Evolutionary conservation across 2,329 filamentous ascomycete species (phyloP).

Genomic region (Samsoniella hepiali): DNA sequence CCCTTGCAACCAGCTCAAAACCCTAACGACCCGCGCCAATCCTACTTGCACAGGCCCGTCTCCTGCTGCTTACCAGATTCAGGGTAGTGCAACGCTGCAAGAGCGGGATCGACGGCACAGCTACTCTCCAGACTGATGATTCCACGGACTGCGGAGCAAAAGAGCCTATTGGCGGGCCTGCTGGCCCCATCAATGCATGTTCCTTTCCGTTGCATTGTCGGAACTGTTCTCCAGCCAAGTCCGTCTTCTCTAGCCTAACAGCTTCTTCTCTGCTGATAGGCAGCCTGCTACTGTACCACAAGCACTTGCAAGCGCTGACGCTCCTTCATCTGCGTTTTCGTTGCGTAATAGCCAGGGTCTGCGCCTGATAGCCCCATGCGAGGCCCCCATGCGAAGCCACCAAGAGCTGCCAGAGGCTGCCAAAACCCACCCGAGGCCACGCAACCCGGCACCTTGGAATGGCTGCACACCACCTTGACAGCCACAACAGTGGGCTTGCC

Average conservation of each 20-base stretch:
- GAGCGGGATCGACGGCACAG: constrained; percentile 5
- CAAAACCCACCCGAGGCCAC: not conserved
- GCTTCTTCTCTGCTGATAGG: not conserved
- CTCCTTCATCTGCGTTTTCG: not conserved
- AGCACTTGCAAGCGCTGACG: not conserved
- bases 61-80: constrained; percentile 6
- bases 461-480: constrained; percentile 4
- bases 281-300: not conserved
- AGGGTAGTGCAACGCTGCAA: constrained; percentile 5
- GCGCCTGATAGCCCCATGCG: not conserved
- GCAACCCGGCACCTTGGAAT: constrained; percentile 15
- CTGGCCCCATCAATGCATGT: not conserved
- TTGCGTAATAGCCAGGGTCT: constrained; percentile 13
- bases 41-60: not conserved
- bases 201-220: not conserved
- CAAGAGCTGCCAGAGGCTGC: not conserved
- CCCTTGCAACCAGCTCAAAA: constrained; percentile 13
- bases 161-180: not conserved
- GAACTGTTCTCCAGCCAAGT: not conserved
- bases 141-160: constrained; percentile 1
- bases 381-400: not conserved
- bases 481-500: constrained; percentile 7
- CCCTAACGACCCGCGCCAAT: constrained; percentile 5
- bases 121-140: not conserved
- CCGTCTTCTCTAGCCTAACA: not conserved